These are phyloP conservation scores for Beauveria varroae DNA, from an alignment of 2,329 filamentous ascomycete genomes.

Conservation along the genomic window DNA sequence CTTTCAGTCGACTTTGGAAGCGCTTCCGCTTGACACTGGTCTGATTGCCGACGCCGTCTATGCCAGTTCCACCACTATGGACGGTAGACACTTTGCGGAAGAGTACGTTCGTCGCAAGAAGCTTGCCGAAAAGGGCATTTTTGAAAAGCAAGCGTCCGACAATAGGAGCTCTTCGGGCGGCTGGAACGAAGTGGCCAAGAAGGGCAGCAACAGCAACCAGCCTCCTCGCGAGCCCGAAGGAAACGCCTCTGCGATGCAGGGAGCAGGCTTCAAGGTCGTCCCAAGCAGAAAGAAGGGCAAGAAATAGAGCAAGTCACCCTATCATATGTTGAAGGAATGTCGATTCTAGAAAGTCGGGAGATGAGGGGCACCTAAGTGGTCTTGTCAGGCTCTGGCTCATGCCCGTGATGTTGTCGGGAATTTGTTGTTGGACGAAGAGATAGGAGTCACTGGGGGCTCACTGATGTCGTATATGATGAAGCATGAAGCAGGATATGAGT, in stretches of 20 bases:
- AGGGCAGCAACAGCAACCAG: slow-evolving; percentile 49
- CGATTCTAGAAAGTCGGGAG: slow-evolving; percentile 3
- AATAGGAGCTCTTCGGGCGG: slow-evolving; percentile 52
- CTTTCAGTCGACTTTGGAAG: slow-evolving; percentile 69
- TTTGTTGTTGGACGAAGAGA: not conserved
- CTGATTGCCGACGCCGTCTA: slow-evolving; percentile 90
- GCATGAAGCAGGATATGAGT: not conserved
- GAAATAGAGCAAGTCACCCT: slow-evolving; percentile 41
- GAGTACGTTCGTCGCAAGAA: slow-evolving; percentile 92
- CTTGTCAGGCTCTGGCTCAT: no score
- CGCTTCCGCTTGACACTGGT: slow-evolving; percentile 67
- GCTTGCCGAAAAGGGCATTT: slow-evolving; percentile 83
- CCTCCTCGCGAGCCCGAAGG: slow-evolving; percentile 28
- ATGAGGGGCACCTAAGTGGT: not conserved
- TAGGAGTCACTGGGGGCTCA: no score
- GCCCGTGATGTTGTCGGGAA: not conserved
- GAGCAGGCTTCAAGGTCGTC: slow-evolving; percentile 79
- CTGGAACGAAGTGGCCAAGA: slow-evolving; percentile 98
- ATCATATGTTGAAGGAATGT: slow-evolving; percentile 12
- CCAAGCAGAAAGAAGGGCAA: slow-evolving; percentile 87
- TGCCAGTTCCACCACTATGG: slow-evolving; percentile 77
- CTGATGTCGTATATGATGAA: slow-evolving; percentile 3
- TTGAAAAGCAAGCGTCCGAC: slow-evolving; percentile 63
- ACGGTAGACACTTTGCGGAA: slow-evolving; percentile 86
- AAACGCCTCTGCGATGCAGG: slow-evolving; percentile 31